A percentile compares a stretch with the other conserved stretches of the same genome.
Evolutionary conservation across 805 yeast species (phyloP).

Genomic region (Blastobotrys muscicola): DNA sequence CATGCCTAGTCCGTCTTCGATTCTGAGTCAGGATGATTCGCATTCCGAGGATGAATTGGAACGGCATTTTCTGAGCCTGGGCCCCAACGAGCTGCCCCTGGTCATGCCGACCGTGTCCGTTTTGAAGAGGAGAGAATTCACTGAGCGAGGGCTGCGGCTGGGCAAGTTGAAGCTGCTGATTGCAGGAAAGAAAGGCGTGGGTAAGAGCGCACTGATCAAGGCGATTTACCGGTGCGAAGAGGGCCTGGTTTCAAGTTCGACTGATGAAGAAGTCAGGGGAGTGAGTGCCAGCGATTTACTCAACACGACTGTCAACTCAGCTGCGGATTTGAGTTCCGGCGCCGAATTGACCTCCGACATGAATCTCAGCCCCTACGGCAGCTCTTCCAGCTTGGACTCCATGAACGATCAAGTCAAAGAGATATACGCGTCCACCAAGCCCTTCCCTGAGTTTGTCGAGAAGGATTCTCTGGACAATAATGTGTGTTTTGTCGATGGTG

Average conservation of each 20-base stretch:
- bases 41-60: constrained; percentile 10
- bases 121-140: constrained; percentile 18
- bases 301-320: neutral
- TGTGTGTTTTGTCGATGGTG: constrained; percentile 18
- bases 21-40: neutral
- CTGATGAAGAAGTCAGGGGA: constrained; percentile 1
- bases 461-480: constrained; percentile 14
- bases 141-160: constrained; percentile 15
- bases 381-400: too few relatives aligned
- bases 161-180: constrained; percentile 39
- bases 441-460: constrained; percentile 14
- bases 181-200: constrained; percentile 82
- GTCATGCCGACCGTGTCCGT: constrained; percentile 19
- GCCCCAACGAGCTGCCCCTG: constrained; percentile 7
- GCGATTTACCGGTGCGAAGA: constrained; percentile 60
- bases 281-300: neutral
- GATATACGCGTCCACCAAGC: constrained; percentile 19
- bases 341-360: neutral
- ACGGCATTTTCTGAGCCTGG: too few relatives aligned
- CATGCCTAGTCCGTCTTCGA: constrained; percentile 2
- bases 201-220: constrained; percentile 76
- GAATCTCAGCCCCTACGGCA: too few relatives aligned
- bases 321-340: constrained; percentile 3
- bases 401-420: constrained; percentile 5
- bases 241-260: constrained; percentile 20